Evolutionary conservation across 768 basidiomycete species (phyloP).

Genomic region (Termitomyces heimii): DNA sequence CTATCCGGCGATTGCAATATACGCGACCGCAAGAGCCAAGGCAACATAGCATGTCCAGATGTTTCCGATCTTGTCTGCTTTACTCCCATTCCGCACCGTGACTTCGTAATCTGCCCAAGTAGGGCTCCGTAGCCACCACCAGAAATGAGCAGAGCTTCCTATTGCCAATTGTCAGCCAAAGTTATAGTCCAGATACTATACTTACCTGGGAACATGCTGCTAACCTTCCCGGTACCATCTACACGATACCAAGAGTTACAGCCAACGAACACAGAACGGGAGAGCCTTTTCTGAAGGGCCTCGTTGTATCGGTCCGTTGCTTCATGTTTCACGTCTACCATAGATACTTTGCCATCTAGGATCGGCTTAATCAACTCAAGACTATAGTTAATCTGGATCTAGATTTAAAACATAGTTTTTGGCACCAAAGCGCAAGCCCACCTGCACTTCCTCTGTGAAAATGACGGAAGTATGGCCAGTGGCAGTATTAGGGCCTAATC

Average conservation of each 20-base stretch:
- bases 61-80: neutral
- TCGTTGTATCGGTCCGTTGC: conserved; percentile 18
- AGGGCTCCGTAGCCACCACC: neutral
- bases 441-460: conserved; percentile 38
- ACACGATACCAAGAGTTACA: conserved; percentile 38
- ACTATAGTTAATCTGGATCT: conserved; percentile 34
- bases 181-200: neutral
- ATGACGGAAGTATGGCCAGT: conserved; percentile 42
- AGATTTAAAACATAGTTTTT: neutral
- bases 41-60: neutral
- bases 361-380: conserved; percentile 19
- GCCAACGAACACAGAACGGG: conserved; percentile 19
- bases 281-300: conserved; percentile 14
- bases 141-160: neutral
- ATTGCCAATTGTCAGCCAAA: neutral
- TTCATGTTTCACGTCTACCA: conserved; percentile 13
- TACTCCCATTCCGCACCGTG: neutral
- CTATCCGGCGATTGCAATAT: neutral
- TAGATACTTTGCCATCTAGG: conserved; percentile 9
- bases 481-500: conserved; percentile 36
- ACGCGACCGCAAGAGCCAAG: neutral
- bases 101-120: neutral
- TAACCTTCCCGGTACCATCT: conserved; percentile 28
- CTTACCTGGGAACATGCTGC: conserved; percentile 33
- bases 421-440: conserved; percentile 5